Evolutionary conservation across 1,284 basidiomycete species (phyloP).

Genomic region (Ceratobasidium theobromae): DNA sequence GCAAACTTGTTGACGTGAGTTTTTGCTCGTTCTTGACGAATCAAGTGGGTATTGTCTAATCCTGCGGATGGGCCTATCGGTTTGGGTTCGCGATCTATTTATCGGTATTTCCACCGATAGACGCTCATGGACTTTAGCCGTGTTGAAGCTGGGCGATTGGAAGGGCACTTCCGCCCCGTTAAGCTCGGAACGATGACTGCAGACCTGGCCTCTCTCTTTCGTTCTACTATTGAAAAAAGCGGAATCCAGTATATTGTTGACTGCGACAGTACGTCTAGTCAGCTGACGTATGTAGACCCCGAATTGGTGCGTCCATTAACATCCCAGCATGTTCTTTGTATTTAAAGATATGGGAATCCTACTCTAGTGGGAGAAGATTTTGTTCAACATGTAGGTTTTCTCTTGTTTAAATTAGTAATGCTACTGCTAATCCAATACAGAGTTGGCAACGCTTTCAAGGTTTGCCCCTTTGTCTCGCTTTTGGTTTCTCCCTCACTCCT

Average conservation of each 20-base stretch:
- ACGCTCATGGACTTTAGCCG: constrained; percentile 43
- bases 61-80: too few species aligned
- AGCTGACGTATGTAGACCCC: constrained; percentile 40
- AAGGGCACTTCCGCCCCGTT: constrained; percentile 40
- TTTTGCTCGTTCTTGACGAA: background rate
- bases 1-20: constrained; percentile 41
- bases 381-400: constrained; percentile 40
- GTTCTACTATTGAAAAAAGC: constrained; percentile 41
- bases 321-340: background rate
- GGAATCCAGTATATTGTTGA: constrained; percentile 39
- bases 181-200: constrained; percentile 40
- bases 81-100: background rate
- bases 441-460: constrained; percentile 44
- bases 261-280: constrained; percentile 35
- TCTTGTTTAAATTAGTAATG: background rate
- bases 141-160: constrained; percentile 15
- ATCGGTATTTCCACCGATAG: background rate
- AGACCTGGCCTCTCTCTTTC: constrained; percentile 43
- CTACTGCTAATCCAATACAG: constrained; percentile 13
- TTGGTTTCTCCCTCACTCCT: background rate
- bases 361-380: constrained; percentile 43
- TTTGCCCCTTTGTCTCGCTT: constrained; percentile 20
- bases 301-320: constrained; percentile 35
- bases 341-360: background rate
- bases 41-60: background rate